Conservation (phyloP, 208 protist species). For the Trypanosoma lewisi region DNA sequence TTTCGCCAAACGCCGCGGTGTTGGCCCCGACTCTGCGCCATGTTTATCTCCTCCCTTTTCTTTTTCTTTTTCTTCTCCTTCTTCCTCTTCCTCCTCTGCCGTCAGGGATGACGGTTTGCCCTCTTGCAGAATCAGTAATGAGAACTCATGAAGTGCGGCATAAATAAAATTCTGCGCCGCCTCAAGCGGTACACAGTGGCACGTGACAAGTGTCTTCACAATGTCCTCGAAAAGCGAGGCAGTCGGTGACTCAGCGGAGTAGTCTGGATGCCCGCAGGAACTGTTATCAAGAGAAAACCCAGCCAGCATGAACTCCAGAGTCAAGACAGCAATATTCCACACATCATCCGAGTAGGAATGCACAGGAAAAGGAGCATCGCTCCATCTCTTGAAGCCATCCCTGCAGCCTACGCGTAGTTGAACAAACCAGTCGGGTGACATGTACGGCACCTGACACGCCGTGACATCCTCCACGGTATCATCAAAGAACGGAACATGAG, state of each 20-base stretch:
- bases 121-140: neutral
- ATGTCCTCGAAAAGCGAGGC: constrained; percentile 53
- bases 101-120: neutral
- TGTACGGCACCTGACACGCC: constrained; percentile 48
- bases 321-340: constrained; percentile 76
- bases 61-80: neutral
- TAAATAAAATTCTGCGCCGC: constrained; percentile 78
- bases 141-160: constrained; percentile 50
- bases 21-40: constrained; percentile 1
- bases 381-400: neutral
- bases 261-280: constrained; percentile 21
- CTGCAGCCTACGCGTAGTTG: neutral
- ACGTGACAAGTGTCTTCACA: constrained; percentile 22
- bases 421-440: constrained; percentile 65
- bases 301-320: constrained; percentile 56
- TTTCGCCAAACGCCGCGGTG: constrained; percentile 39
- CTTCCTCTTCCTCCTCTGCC: neutral
- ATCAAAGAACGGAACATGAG: constrained; percentile 56
- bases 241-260: constrained; percentile 18
- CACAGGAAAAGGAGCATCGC: constrained; percentile 4
- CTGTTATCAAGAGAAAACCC: constrained; percentile 33
- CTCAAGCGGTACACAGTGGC: constrained; percentile 26
- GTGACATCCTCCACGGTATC: constrained; percentile 31
- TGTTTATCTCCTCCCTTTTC: too few species aligned
- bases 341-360: constrained; percentile 72